A percentile compares a stretch with the other conserved stretches of the same genome.
Conservation (phyloP, 164 flowering plant genomes). For the Berberis thunbergii region DNA sequence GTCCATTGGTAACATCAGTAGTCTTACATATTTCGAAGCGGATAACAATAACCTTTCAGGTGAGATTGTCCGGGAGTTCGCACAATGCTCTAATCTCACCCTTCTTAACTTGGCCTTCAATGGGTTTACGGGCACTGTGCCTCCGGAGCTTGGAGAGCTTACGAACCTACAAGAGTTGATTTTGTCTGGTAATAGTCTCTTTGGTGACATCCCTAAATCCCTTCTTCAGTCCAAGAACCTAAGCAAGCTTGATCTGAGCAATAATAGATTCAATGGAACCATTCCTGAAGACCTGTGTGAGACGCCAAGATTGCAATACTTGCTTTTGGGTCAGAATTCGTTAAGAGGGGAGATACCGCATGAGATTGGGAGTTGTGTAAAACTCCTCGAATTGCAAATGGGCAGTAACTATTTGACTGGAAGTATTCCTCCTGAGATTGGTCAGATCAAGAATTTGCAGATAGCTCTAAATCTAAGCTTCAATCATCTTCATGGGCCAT, state of each 20-base stretch:
- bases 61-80: constrained; percentile 60
- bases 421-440: constrained; percentile 81
- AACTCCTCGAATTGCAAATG: constrained; percentile 70
- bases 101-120: constrained; percentile 86
- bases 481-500: constrained; percentile 73
- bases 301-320: constrained; percentile 64
- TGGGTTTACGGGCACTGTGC: constrained; percentile 70
- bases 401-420: constrained; percentile 83
- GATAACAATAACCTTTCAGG: constrained; percentile 80
- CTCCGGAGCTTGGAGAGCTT: constrained; percentile 73
- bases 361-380: constrained; percentile 72
- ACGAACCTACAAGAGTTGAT: constrained; percentile 75
- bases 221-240: constrained; percentile 66
- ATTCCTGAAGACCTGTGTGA: constrained; percentile 66
- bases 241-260: constrained; percentile 84
- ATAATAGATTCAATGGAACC: constrained; percentile 77
- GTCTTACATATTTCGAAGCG: constrained; percentile 86
- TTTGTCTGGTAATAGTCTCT: constrained; percentile 68
- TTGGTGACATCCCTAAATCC: constrained; percentile 73
- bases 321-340: constrained; percentile 67
- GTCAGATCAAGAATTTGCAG: constrained; percentile 76
- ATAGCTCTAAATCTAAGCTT: constrained; percentile 83
- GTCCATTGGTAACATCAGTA: constrained; percentile 60
- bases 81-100: constrained; percentile 66
- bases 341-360: constrained; percentile 78